Evolutionary conservation across 805 yeast species (phyloP), one percentile per base, ranked within the genome.

Genomic region (Monosporozyma yasuniensis): DNA sequence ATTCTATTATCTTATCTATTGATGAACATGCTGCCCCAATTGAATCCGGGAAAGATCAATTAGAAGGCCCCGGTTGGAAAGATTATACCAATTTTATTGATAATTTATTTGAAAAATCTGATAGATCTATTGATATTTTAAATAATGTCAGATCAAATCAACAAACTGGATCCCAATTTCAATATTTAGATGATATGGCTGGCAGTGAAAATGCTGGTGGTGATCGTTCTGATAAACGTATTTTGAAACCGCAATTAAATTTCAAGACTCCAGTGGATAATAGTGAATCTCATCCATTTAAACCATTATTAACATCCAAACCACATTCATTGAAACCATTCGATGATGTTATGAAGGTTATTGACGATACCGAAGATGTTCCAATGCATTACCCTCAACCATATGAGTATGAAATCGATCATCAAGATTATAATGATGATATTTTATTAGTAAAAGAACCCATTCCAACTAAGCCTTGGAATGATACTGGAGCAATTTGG

Each of bases 331-430:
- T 82, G 8, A 67, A 65, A 44, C 67, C 86, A 0, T 73, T 82
- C 21, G 78, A 78, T n/a, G 79, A 81, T 25, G 69, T 80, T 5
- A 51, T 76, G 42, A 56, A 53, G 49, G 59, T 76, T 59, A 70
- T 68, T 42, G 60, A 63, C 6, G 71, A 57, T 16, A 66, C 62
- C 0, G 74, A 71, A 4, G 71, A 70, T 22, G 67, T 69, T 30
- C 83, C 86, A 4, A 59, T 76, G 9, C 87, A 81, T 64, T 84
- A 81, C 61, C 75, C 74, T 9, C 93, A 93, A 47, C 99, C 99
- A 0, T 91, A 93, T 60, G 77, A 72, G 44, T 65, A 68, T 37
- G 98, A 91, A 66, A 91, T 91, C 43, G 74, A 74, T 58, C 67
- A 73, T 34, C 83, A 80, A 51, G 80, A 79, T 43, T 90, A 87